A percentile compares a stretch with the other conserved stretches of the same genome.
Conservation (phyloP, 2,329 filamentous ascomycete species). For the Penicillium sp. region DNA sequence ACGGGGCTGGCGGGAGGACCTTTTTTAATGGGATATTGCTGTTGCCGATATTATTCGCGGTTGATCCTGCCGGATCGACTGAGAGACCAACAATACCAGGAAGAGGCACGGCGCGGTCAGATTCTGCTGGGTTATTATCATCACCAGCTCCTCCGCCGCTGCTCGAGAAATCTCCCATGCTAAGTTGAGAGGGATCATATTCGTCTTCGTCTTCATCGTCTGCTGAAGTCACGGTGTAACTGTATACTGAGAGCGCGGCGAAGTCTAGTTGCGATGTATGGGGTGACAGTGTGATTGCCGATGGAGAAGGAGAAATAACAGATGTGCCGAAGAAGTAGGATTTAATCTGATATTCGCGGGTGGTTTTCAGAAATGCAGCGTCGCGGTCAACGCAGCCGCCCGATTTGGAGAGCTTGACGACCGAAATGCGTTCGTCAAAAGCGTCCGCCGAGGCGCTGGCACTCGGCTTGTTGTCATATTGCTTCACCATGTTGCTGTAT, state of each 20-base stretch:
- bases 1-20: constrained; percentile 64
- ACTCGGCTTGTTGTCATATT: constrained; percentile 62
- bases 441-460: constrained; percentile 48
- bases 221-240: constrained; percentile 62
- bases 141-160: constrained; percentile 31
- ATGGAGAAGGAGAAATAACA: constrained; percentile 39
- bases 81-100: constrained; percentile 28
- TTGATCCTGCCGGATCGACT: constrained; percentile 19
- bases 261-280: constrained; percentile 86
- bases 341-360: constrained; percentile 76
- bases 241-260: constrained; percentile 73
- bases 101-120: constrained; percentile 22
- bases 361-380: constrained; percentile 71
- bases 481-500: constrained; percentile 72
- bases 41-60: constrained; percentile 23
- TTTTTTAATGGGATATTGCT: constrained; percentile 56
- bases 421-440: constrained; percentile 69
- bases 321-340: constrained; percentile 89
- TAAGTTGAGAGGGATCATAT: constrained; percentile 41
- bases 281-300: constrained; percentile 76
- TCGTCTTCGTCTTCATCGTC: constrained; percentile 58
- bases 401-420: constrained; percentile 81
- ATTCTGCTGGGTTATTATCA: constrained; percentile 16
- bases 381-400: constrained; percentile 82
- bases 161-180: constrained; percentile 35